phyloP scores from a whole-genome alignment of 2,329 filamentous ascomycete genomes.

The Pseudogymnoascus sp. region DNA sequence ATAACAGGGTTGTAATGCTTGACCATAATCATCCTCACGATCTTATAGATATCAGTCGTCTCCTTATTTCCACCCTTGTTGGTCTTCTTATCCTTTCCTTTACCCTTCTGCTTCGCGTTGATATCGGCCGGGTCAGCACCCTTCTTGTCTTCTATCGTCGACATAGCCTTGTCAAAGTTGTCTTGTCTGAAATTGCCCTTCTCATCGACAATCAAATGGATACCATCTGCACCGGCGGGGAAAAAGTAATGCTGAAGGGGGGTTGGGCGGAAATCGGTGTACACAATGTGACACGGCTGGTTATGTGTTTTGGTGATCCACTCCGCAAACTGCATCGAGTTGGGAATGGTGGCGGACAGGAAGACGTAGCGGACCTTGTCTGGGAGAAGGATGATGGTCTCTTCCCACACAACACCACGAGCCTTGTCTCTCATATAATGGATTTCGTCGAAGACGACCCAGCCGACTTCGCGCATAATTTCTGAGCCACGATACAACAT shows the following conservation, averaged over 20 bases:
- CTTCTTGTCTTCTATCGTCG: constrained; percentile 77
- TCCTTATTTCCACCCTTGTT: constrained; percentile 77
- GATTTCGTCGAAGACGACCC: constrained; percentile 98
- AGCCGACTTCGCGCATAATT: constrained; percentile 98
- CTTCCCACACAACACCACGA: constrained; percentile 96
- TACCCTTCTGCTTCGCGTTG: constrained; percentile 74
- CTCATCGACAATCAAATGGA: constrained; percentile 91
- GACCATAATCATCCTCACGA: constrained; percentile 97
- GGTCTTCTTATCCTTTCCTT: constrained; percentile 83
- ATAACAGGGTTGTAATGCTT: constrained; percentile 98
- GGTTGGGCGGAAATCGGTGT: constrained; percentile 96
- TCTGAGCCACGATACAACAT: constrained; percentile 98
- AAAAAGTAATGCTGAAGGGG: constrained; percentile 98
- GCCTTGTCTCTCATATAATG: constrained; percentile 96
- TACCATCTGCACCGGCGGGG: constrained; percentile 84
- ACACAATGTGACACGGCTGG: constrained; percentile 97
- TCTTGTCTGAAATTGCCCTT: constrained; percentile 94
- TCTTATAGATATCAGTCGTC: constrained; percentile 85
- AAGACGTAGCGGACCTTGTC: constrained; percentile 99
- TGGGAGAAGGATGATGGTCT: constrained; percentile 94
- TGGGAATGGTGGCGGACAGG: constrained; percentile 94
- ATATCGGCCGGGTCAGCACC: constrained; percentile 75
- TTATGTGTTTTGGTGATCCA: constrained; percentile 98
- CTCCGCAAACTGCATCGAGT: constrained; percentile 98
- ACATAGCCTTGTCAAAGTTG: constrained; percentile 96